Evolutionary conservation across 2,329 filamentous ascomycete genomes (phyloP), one percentile per base, ranked within the genome.

Genomic region (Dichotomopilus funicola): DNA sequence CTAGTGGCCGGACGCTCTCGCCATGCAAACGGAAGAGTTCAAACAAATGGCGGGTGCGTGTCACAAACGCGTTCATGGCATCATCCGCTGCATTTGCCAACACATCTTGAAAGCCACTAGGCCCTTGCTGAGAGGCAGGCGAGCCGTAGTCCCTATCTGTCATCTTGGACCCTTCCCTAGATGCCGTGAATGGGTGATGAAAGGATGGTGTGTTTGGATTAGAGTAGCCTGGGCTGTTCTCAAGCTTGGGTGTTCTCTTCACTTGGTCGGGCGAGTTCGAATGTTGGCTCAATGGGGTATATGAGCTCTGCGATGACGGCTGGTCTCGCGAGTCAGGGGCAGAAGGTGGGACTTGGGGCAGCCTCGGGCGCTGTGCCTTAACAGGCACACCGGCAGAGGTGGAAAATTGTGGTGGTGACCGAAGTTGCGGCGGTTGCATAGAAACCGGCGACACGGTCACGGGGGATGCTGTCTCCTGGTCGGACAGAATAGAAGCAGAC

Each of bases 21-120:
- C 90, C 86, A 55, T 91, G 88, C 44, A 92, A 71, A 40, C 83
- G 78, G 66, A 95, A 95, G 2, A 94, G 77, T 61, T 87, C 84
- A 59, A 82, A 85, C 63, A 94, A 80, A 66, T 91, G 88, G 19
- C 79, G 81, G 3, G 88, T 87, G 33, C 90, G 85, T 5, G 73
- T 68, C 3, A 83, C 80, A 67, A 96, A 95, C 10, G 85, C 80
- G 6, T 78, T 72, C 49, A 91, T 77, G 0, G 89, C 86, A 54
- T 85, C 82, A 49, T 88, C 84, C 2, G 75, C 74, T n/a, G 79
- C 73, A 4, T 78, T 71, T 53, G 67, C 62, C 9, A 71, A 66
- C 0, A 67, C 70, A 51, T 80, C 77, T 5, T 71, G 71, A 36
- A 77, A 58, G 51, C 69, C 72, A n/a, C 73, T 65, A 4, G 73